Evolutionary conservation across 805 yeast species (phyloP), one percentile per base, ranked within the genome.

Genomic region (Candida piceae): DNA sequence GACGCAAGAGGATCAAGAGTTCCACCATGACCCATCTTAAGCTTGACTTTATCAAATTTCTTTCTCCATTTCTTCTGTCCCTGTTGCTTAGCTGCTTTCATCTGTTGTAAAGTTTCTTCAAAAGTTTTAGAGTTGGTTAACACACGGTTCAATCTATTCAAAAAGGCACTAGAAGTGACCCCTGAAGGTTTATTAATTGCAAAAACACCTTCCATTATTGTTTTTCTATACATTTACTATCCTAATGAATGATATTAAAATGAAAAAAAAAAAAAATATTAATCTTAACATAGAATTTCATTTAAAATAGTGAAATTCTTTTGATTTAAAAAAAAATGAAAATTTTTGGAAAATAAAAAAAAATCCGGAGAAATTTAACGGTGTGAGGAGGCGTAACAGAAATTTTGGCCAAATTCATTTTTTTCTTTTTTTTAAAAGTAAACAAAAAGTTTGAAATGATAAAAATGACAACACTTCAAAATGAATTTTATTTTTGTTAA

Each of bases 21-120:
- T 8, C 99, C 99, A 15, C 98, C 99, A 59, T 93, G 99, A 1
- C 99, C 99, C 69, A 90, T 82, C 53, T 93, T 93, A 23, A 89
- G 78, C 49, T 79, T 80, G 4, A 74, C 64, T 22, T 68, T 67
- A 17, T 70, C 63, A 20, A 73, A 66, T 40, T 74, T 73, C 36
- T 74, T 70, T 41, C 72, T 69, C 30, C 76, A 70, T 25, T 76
- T 68, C 37, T 64, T 67, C 22, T 63, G 55, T 12, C 69, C 55
- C 29, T 68, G 69, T 22, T 67, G 62, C 42, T 74, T 68, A 17
- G 64, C 68, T 11, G 69, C 67, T 43, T 69, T 70, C 20, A 76
- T 69, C 29, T 67, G 66, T 17, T 71, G 64, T 35, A 83, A 57
- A 33, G 79, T 78, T 16, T 57, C 63, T 26, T 73, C 67, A 52